Evolutionary conservation across 1,139 yeast genomes (phyloP).

Genomic region (Entelexis paramagnoliae): DNA sequence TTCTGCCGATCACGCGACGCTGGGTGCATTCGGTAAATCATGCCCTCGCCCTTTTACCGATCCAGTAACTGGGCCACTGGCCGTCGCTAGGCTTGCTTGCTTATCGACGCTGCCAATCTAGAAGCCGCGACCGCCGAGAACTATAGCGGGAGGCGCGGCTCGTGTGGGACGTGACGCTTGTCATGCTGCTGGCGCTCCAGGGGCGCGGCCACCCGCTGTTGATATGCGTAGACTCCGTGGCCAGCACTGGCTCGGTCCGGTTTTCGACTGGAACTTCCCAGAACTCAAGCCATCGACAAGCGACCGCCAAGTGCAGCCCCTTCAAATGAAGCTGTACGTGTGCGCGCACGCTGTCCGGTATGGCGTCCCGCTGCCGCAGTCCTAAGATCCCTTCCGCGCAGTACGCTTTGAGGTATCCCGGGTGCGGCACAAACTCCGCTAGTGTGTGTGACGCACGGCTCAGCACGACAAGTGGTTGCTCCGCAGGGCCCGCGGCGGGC

Average conservation of each 20-base stretch:
- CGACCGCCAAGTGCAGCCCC: background rate
- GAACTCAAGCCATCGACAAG: conserved; percentile 12
- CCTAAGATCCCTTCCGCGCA: background rate
- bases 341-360: background rate
- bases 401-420: conserved; percentile 2
- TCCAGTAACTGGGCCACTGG: too few species aligned
- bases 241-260: background rate
- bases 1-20: too few species aligned
- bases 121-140: background rate
- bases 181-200: background rate
- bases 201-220: background rate
- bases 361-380: background rate
- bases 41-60: too few species aligned
- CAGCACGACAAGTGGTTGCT: conserved; percentile 8
- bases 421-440: conserved; percentile 5
- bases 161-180: background rate
- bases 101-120: background rate
- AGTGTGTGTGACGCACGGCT: conserved; percentile 5
- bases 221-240: background rate
- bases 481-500: conserved; percentile 1
- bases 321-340: conserved; percentile 12
- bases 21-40: too few species aligned
- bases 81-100: too few species aligned
- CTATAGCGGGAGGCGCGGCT: conserved; percentile 1
- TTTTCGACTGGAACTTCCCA: conserved; percentile 4